phyloP scores from a whole-genome alignment of 768 basidiomycete genomes.

The Suillus alpinus region DNA sequence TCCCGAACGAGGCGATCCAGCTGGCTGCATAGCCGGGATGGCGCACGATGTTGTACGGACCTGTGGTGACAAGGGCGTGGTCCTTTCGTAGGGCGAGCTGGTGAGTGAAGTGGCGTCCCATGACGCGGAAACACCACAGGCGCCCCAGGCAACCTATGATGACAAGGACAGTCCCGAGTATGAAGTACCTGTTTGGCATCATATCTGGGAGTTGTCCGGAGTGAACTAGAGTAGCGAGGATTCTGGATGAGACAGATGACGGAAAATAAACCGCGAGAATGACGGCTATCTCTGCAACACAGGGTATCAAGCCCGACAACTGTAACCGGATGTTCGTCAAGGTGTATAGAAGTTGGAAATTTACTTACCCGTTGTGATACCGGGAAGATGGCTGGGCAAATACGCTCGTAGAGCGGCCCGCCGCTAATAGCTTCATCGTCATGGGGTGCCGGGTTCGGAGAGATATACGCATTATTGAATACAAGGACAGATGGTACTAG shows the following conservation, averaged over 20 bases:
- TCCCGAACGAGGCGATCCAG: constrained; percentile 23
- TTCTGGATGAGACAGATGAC: constrained; percentile 15
- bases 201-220: constrained; percentile 18
- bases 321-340: constrained; percentile 10
- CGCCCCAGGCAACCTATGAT: constrained; percentile 33
- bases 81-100: constrained; percentile 28
- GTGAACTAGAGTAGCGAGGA: constrained; percentile 20
- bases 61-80: constrained; percentile 31
- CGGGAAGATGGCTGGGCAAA: constrained; percentile 22
- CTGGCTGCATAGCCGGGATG: constrained; percentile 34
- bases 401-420: constrained; percentile 19
- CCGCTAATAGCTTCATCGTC: constrained; percentile 17
- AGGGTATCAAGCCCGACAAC: constrained; percentile 28
- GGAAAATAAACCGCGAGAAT: constrained; percentile 17
- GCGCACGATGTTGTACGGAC: constrained; percentile 35
- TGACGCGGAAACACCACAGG: constrained; percentile 31
- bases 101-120: constrained; percentile 35
- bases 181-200: constrained; percentile 24
- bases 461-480: constrained; percentile 25
- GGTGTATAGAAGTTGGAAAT: not conserved
- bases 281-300: constrained; percentile 25
- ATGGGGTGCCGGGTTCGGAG: constrained; percentile 19
- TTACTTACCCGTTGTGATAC: constrained; percentile 21
- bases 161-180: constrained; percentile 26
- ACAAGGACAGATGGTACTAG: constrained; percentile 26